phyloP scores from a whole-genome alignment of 164 flowering plant genomes.

The Buxus sempervirens region DNA sequence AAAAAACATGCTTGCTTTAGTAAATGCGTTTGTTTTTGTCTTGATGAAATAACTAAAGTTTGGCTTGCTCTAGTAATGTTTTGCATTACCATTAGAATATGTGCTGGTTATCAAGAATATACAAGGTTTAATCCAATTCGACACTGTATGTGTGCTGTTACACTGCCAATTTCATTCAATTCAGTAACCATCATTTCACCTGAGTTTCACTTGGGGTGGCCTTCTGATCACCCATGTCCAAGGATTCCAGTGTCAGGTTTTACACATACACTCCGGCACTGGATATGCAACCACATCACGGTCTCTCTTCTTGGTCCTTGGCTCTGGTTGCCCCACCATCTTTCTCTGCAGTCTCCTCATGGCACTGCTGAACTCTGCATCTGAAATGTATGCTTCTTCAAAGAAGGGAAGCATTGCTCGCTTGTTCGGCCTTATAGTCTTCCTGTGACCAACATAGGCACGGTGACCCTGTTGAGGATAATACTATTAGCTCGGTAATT shows the following conservation, averaged over 20 bases:
- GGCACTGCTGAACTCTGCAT: conserved; percentile 30
- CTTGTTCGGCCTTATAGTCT: conserved; percentile 57
- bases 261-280: conserved; percentile 77
- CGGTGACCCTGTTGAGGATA: conserved; percentile 59
- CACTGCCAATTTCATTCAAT: no score
- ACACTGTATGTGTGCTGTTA: no score
- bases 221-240: no score
- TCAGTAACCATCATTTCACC: no score
- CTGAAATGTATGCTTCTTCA: conserved; percentile 30
- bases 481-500: not conserved
- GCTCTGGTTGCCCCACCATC: conserved; percentile 50
- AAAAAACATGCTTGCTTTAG: no score
- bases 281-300: conserved; percentile 63
- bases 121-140: no score
- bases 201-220: no score
- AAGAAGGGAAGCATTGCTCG: conserved; percentile 40
- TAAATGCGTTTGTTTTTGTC: no score
- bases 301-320: conserved; percentile 38
- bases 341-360: conserved; percentile 36
- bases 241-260: not conserved
- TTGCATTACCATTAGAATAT: no score
- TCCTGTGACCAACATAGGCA: conserved; percentile 64
- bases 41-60: no score
- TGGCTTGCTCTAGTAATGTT: no score
- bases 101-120: no score